These are phyloP conservation scores for Chenopodium formosanum DNA, from an alignment of 148 eudicot genomes.

Conservation along the genomic window DNA sequence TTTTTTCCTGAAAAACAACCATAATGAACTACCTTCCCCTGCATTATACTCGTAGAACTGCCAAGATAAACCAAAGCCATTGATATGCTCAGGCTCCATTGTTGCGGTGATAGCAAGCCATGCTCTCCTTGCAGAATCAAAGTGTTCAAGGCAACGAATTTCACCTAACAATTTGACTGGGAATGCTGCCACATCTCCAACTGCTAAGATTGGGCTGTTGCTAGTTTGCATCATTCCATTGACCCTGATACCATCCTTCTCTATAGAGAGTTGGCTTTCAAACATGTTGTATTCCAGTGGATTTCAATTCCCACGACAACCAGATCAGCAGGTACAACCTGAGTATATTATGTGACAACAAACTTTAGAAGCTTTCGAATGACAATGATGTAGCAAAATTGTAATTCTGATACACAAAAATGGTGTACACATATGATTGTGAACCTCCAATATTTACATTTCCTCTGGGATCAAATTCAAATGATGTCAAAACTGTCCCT, in stretches of 20 bases:
- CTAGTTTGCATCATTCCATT: conserved; percentile 78
- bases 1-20: conserved; percentile 67
- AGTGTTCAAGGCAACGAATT: conserved; percentile 85
- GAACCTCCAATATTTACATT: conserved; percentile 45
- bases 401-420: neutral
- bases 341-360: conserved; percentile 15
- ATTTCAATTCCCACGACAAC: conserved; percentile 96
- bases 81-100: conserved; percentile 56
- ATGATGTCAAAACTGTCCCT: conserved; percentile 89
- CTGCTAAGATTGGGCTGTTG: conserved; percentile 72
- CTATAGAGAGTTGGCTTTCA: conserved; percentile 88
- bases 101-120: conserved; percentile 75
- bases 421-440: neutral
- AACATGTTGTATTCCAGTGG: conserved; percentile 88
- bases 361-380: neutral
- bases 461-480: conserved; percentile 66
- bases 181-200: conserved; percentile 89
- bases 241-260: conserved; percentile 95
- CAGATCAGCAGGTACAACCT: conserved; percentile 92
- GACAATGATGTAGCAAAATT: neutral
- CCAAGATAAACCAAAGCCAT: conserved; percentile 84
- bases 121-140: conserved; percentile 56
- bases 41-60: conserved; percentile 86
- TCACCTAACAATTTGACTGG: conserved; percentile 75
- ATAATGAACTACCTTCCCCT: conserved; percentile 80